Evolutionary conservation across 805 yeast genomes (phyloP).

Genomic region (Komagataella phaffii): DNA sequence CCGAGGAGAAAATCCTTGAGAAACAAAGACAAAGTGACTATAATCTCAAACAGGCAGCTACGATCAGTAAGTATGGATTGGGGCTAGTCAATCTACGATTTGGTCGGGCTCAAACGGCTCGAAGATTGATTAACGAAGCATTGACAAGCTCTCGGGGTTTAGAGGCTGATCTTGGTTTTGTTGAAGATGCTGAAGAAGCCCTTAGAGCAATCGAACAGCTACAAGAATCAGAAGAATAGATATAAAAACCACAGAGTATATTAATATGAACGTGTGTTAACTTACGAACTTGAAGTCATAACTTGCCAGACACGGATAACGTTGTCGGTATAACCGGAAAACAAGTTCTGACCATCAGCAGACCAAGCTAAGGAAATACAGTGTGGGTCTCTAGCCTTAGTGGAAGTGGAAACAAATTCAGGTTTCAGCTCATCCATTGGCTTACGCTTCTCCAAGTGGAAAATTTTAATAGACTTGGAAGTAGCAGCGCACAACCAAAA

Average conservation of each 20-base stretch:
- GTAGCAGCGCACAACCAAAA: slow-evolving; percentile 99
- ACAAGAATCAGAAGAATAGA: neutral
- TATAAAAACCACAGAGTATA: neutral
- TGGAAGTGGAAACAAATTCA: slow-evolving; percentile 76
- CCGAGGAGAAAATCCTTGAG: neutral
- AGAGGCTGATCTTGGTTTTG: neutral
- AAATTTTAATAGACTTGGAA: slow-evolving; percentile 93
- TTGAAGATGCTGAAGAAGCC: neutral
- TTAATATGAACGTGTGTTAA: neutral
- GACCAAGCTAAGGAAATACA: slow-evolving; percentile 98
- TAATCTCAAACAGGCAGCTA: neutral
- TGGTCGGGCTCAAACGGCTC: neutral
- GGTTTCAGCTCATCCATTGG: slow-evolving; percentile 97
- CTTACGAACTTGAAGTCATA: slow-evolving; percentile 54
- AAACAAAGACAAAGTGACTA: neutral
- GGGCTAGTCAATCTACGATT: neutral
- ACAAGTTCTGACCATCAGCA: slow-evolving; percentile 98
- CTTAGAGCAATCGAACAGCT: neutral
- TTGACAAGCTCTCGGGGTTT: neutral
- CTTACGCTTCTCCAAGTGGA: slow-evolving; percentile 89
- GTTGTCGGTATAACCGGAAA: slow-evolving; percentile 99
- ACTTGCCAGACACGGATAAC: slow-evolving; percentile 99
- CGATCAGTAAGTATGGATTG: neutral
- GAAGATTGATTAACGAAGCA: neutral
- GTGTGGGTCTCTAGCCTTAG: slow-evolving; percentile 93